Evolutionary conservation across 768 basidiomycete species (phyloP), one percentile per base, ranked within the genome.

Genomic region (Termitomyces sp.): DNA sequence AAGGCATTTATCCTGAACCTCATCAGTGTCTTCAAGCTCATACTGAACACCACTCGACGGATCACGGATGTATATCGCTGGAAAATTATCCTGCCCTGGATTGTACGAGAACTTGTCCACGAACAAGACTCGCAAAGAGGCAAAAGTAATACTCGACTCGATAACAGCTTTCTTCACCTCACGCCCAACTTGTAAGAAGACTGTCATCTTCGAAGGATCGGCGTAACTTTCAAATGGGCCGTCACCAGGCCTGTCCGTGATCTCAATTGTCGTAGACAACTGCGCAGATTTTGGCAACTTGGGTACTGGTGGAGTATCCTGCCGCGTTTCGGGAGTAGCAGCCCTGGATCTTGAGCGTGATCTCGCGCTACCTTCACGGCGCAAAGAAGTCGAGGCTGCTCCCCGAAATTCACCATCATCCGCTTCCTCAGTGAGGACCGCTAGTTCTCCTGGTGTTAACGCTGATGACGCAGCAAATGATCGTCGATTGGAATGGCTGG

Each of bases 31-130:
- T 68, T 99, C 96, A 55, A 98, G 75, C 71, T 98, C 95, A 67
- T 96, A 99, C 67, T 94, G 89, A 50, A 98, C 91, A 12, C 94
- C 94, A 58, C 91, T 94, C 42, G 84, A 84, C 3, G 89, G 89
- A 73, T 98, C 96, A 10, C 91, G 86, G 53, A 98, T 88, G 67
- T 98, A 98, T 46, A 99, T 96, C 12, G 90, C 90, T 26, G 95
- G 94, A 64, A 96, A 97, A 66, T 94, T 91, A 56, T 93, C 93
- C 70, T 88, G 79, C 0, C 94, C 94, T 0, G 96, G 93, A 66
- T 88, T 93, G 68, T 96, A 98, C 33, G 89, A 86, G 66, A 99
- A 99, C 67, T 84, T 89, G 74, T 97, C 95, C 61, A 97, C 90
- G 65, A 98, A 99, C 14, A 98, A 72, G 63, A 96, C 81, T 43